A percentile compares a stretch with the other conserved stretches of the same genome.
Evolutionary conservation across 768 basidiomycete species (phyloP).

Genomic region (Brasilioporus rufonigricans): DNA sequence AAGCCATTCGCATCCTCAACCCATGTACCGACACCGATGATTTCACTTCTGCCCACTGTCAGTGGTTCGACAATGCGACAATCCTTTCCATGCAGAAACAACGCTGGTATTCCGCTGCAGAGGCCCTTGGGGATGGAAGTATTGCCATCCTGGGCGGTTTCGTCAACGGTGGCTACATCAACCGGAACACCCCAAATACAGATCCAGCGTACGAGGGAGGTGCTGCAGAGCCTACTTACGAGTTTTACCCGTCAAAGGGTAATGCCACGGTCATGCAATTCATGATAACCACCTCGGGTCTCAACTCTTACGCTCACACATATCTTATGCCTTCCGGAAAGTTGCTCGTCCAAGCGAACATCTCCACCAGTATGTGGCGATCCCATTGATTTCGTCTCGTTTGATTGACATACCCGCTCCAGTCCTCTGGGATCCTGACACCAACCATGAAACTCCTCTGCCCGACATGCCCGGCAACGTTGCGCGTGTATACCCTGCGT

Average conservation of each 20-base stretch:
- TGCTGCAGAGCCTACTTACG: slow-evolving; percentile 74
- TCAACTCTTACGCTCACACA: slow-evolving; percentile 74
- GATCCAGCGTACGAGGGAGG: slow-evolving; percentile 61
- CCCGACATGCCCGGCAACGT: slow-evolving; percentile 74
- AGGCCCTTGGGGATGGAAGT: slow-evolving; percentile 72
- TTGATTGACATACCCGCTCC: neutral
- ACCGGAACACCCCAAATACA: slow-evolving; percentile 57
- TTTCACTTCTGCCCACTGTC: slow-evolving; percentile 49
- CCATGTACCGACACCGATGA: slow-evolving; percentile 59
- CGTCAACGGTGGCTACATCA: slow-evolving; percentile 75
- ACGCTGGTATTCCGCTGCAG: slow-evolving; percentile 80
- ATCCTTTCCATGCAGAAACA: slow-evolving; percentile 62
- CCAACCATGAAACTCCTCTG: slow-evolving; percentile 58
- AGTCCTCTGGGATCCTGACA: slow-evolving; percentile 52
- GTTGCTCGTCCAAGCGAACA: slow-evolving; percentile 78
- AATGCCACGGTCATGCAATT: slow-evolving; percentile 56
- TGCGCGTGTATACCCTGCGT: slow-evolving; percentile 85
- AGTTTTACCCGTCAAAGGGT: slow-evolving; percentile 71
- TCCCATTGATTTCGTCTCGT: neutral
- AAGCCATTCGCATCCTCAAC: slow-evolving; percentile 77
- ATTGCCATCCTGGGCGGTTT: slow-evolving; percentile 82
- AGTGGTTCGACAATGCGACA: slow-evolving; percentile 70
- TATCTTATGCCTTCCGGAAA: slow-evolving; percentile 73
- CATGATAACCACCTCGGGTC: slow-evolving; percentile 67
- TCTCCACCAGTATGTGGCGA: slow-evolving; percentile 56